Conservation (phyloP, 2,329 filamentous ascomycete species). For the Teratosphaeria epicoccoides region DNA sequence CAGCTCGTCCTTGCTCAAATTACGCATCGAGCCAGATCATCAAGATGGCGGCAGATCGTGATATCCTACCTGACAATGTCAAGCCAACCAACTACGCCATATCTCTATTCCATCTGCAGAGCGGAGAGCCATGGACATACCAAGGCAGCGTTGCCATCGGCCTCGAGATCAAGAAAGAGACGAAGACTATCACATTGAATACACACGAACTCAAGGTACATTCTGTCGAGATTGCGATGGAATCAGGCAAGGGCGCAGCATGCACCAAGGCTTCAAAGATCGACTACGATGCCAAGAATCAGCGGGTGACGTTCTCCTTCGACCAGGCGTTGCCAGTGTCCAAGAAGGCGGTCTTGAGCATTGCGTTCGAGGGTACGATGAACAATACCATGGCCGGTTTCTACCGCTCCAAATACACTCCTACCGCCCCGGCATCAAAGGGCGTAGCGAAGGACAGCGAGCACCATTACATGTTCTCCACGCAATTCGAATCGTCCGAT, state of each 20-base stretch:
- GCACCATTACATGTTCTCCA: constrained; percentile 63
- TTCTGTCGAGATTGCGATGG: constrained; percentile 50
- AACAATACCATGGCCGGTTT: constrained; percentile 94
- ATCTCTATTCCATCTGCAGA: constrained; percentile 67
- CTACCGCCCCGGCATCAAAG: constrained; percentile 56
- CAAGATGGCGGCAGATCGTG: constrained; percentile 35
- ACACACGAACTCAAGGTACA: constrained; percentile 71
- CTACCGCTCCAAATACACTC: constrained; percentile 90
- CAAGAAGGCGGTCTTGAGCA: constrained; percentile 53
- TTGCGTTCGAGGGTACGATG: constrained; percentile 70
- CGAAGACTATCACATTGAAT: constrained; percentile 74
- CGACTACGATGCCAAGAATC: constrained; percentile 70
- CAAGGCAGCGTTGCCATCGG: constrained; percentile 77
- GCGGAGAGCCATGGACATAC: constrained; percentile 64
- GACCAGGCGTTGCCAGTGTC: constrained; percentile 57
- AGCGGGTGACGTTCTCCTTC: constrained; percentile 73
- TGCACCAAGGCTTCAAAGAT: constrained; percentile 55
- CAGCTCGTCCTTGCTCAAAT: constrained; percentile 19
- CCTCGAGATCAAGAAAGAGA: constrained; percentile 58
- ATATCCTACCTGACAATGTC: constrained; percentile 43
- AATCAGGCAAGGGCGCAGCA: constrained; percentile 47
- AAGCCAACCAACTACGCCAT: constrained; percentile 81
- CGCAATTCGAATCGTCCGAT: constrained; percentile 95
- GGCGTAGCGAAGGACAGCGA: constrained; percentile 66
- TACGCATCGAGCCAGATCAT: constrained; percentile 23